Conservation (phyloP, 1,139 yeast species). For the Pichia sp. region DNA sequence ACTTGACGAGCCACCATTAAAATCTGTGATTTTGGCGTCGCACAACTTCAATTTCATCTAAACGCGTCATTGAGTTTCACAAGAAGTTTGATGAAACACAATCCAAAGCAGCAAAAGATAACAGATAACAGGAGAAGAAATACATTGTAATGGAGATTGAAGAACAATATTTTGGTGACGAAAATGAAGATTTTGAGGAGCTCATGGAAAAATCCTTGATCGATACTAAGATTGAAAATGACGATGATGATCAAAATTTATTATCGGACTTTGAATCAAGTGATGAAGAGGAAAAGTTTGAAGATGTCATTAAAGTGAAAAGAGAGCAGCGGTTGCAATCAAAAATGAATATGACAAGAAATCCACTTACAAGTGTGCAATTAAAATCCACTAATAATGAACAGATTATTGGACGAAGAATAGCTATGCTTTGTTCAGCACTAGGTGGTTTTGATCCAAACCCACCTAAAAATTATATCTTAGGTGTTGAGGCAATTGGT, state of each 20-base stretch:
- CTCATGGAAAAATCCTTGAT: constrained; percentile 22
- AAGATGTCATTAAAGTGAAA: constrained; percentile 9
- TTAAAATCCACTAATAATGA: constrained; percentile 18
- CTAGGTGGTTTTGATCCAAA: constrained; percentile 70
- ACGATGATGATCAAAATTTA: constrained; percentile 15
- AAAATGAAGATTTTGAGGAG: constrained; percentile 26
- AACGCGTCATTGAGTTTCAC: too few species aligned
- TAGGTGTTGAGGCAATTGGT: constrained; percentile 88
- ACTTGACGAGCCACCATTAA: neutral
- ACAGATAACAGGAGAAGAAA: neutral
- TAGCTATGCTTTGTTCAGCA: constrained; percentile 67
- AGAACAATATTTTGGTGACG: constrained; percentile 19
- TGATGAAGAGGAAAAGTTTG: constrained; percentile 16
- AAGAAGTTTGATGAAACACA: too few species aligned
- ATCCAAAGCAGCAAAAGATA: neutral
- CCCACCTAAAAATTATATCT: constrained; percentile 49
- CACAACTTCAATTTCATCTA: too few species aligned
- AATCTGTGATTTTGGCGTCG: neutral
- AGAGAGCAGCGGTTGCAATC: constrained; percentile 10
- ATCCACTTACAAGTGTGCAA: neutral
- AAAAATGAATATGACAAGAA: constrained; percentile 11
- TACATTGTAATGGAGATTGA: constrained; percentile 5
- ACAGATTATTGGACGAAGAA: constrained; percentile 54
- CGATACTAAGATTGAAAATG: constrained; percentile 13
- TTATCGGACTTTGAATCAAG: constrained; percentile 16